A percentile compares a stretch with the other conserved stretches of the same genome.
Evolutionary conservation across 768 basidiomycete species (phyloP).

Genomic region (Phlebiopsis flavidoalba): DNA sequence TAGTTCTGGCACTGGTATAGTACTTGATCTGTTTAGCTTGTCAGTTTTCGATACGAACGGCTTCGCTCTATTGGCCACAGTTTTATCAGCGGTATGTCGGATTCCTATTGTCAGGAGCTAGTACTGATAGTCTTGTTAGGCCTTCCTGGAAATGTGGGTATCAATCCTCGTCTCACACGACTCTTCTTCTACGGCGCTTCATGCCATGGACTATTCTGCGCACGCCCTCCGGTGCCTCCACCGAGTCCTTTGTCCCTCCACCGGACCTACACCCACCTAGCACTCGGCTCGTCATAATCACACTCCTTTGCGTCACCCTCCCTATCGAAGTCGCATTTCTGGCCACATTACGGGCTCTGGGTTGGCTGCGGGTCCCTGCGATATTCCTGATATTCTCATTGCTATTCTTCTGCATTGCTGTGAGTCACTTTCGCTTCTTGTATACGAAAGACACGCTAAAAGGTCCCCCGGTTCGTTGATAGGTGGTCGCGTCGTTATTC

Average conservation of each 20-base stretch:
- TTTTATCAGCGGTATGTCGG: slow-evolving; percentile 70
- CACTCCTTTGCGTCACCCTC: slow-evolving; percentile 70
- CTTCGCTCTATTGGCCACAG: slow-evolving; percentile 82
- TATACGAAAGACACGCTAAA: background rate
- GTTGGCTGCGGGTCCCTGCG: slow-evolving; percentile 74
- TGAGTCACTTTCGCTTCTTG: slow-evolving; percentile 32
- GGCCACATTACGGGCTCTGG: slow-evolving; percentile 51
- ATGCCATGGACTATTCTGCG: slow-evolving; percentile 43
- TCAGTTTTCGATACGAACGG: slow-evolving; percentile 76
- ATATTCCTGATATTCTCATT: slow-evolving; percentile 66
- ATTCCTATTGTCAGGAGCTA: background rate
- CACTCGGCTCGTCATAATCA: slow-evolving; percentile 52
- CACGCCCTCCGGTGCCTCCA: slow-evolving; percentile 12
- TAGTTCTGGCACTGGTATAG: slow-evolving; percentile 83
- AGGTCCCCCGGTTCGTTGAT: background rate
- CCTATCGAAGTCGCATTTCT: slow-evolving; percentile 80
- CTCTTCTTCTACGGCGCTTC: slow-evolving; percentile 72
- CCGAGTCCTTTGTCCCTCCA: slow-evolving; percentile 6
- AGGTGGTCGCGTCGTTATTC: slow-evolving; percentile 70
- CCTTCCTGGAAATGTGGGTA: slow-evolving; percentile 83
- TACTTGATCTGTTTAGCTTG: slow-evolving; percentile 80
- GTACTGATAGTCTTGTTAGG: slow-evolving; percentile 34
- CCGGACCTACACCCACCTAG: slow-evolving; percentile 27
- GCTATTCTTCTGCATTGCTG: slow-evolving; percentile 70
- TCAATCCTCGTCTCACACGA: slow-evolving; percentile 88